A percentile compares a stretch with the other conserved stretches of the same genome.
Conservation (phyloP, 371 early-diverging fungal species). For the Mortierella sp. region DNA sequence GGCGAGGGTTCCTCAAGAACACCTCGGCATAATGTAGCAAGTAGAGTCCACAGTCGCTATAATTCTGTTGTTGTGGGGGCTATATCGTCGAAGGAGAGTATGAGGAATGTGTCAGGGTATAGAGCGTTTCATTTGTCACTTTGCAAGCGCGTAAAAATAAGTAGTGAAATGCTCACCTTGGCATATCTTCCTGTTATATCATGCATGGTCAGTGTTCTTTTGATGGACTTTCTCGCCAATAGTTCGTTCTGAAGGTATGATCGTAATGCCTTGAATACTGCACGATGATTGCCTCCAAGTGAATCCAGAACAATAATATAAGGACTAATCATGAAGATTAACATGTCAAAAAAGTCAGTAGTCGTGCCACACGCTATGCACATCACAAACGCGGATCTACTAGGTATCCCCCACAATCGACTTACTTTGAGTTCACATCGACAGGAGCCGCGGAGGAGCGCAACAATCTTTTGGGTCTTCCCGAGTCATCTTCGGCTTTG, state of each 20-base stretch:
- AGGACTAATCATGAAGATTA: slow-evolving; percentile 12
- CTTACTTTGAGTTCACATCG: slow-evolving; percentile 40
- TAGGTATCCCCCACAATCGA: too few relatives aligned
- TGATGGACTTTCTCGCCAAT: slow-evolving; percentile 36
- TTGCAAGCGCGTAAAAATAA: too few relatives aligned
- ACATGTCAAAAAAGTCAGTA: neutral
- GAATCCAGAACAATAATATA: slow-evolving; percentile 69
- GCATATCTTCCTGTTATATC: slow-evolving; percentile 52
- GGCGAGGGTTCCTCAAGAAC: slow-evolving; percentile 60
- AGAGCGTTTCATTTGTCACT: too few relatives aligned
- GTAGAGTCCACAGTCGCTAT: slow-evolving; percentile 77
- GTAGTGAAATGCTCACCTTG: slow-evolving; percentile 21
- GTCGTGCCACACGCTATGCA: neutral
- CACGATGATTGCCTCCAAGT: slow-evolving; percentile 61
- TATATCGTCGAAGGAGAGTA: neutral
- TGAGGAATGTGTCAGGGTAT: too few relatives aligned
- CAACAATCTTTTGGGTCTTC: slow-evolving; percentile 3
- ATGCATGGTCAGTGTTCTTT: slow-evolving; percentile 18
- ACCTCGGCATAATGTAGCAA: slow-evolving; percentile 69
- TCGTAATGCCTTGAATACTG: slow-evolving; percentile 56
- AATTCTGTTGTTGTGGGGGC: slow-evolving; percentile 69
- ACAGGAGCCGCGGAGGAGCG: slow-evolving; percentile 22
- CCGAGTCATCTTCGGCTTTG: neutral
- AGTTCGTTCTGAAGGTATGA: slow-evolving; percentile 60
- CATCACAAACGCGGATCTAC: neutral